Base-by-base conservation (phyloP, 192 early-diverging fungal species). In the Dissophora ornata region DNA sequence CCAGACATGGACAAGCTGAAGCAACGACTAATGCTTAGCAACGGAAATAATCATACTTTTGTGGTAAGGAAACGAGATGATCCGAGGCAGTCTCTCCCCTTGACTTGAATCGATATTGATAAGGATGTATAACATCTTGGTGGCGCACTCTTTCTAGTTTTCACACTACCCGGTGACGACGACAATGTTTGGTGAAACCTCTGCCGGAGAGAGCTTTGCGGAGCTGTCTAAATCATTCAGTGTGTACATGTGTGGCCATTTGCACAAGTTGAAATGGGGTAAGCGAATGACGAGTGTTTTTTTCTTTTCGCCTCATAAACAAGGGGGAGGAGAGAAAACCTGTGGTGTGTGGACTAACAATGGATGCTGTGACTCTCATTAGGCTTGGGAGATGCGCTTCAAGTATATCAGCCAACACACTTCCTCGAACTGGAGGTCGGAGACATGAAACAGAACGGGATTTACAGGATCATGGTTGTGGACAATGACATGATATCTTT, bases 401-500 rank as follows among this genome's bases (percentile, higher is more conserved):
- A 92, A 74, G 75, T 88, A 24, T 92, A 93, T 71, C 80, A 89
- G 57, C 79, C 84, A 10, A 80, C 82, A n/a, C 82, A 89, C 50
- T 89, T 84, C 47, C 79, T 93, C 65, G 92, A 97, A 80, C 82
- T 97, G 16, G 95, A 97, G 82, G 74, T 97, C 11, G 93, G 87
- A 22, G 96, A 97, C 53, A 87, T 97, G 84, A 97, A 97, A 81
- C 85, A 90, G 57, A 93, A 97, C 73, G 94, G 90, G 0, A 50
- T 89, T n/a, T 96, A 93, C 65, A 83, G 96, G 36, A 86, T 97
- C 26, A 88, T 94, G 40, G 91, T 90, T 9, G 86, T 97, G 1
- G 96, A 97, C 67, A 68, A 97, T 54, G 95, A 97, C 63, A 53
- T 96, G 53, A 83, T 97, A 15, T 88, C 91, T 5, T 93, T 97